phyloP scores from a whole-genome alignment of 192 early-diverging fungal genomes.

The Dimargaris xerosporica region DNA sequence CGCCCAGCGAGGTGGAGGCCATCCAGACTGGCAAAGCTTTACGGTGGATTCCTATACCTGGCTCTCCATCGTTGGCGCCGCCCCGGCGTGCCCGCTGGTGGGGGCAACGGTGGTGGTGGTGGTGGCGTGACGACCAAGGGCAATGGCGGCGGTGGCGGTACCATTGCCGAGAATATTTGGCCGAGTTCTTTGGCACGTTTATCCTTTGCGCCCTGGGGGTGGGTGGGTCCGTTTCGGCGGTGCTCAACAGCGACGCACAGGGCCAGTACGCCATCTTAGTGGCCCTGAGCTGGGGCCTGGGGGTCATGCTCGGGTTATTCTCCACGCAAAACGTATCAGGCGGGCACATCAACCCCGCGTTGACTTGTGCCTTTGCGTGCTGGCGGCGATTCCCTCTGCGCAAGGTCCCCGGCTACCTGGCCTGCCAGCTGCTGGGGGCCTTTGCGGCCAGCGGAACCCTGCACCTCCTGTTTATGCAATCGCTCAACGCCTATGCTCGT shows the following conservation, averaged over 20 bases:
- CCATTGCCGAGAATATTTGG: slow-evolving; percentile 37
- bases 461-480: slow-evolving; percentile 40
- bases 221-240: slow-evolving; percentile 36
- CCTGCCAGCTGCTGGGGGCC: slow-evolving; percentile 54
- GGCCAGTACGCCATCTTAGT: slow-evolving; percentile 31
- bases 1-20: no score
- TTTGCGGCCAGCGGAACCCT: slow-evolving; percentile 50
- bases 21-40: no score
- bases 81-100: no score
- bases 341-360: slow-evolving; percentile 64
- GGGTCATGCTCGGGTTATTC: slow-evolving; percentile 43
- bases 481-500: slow-evolving; percentile 37
- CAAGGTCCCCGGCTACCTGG: slow-evolving; percentile 46
- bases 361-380: slow-evolving; percentile 47
- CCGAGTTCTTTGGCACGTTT: slow-evolving; percentile 61
- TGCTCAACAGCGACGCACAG: slow-evolving; percentile 24
- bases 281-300: slow-evolving; percentile 43
- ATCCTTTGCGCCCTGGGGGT: slow-evolving; percentile 44
- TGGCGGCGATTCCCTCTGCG: slow-evolving; percentile 54
- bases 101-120: no score
- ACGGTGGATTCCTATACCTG: no score
- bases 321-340: slow-evolving; percentile 47
- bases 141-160: not conserved
- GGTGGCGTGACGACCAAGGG: not conserved
- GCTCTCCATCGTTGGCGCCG: no score